These are phyloP conservation scores for Tritrichomonas musculus DNA, from an alignment of 208 protist genomes.

Conservation along the genomic window DNA sequence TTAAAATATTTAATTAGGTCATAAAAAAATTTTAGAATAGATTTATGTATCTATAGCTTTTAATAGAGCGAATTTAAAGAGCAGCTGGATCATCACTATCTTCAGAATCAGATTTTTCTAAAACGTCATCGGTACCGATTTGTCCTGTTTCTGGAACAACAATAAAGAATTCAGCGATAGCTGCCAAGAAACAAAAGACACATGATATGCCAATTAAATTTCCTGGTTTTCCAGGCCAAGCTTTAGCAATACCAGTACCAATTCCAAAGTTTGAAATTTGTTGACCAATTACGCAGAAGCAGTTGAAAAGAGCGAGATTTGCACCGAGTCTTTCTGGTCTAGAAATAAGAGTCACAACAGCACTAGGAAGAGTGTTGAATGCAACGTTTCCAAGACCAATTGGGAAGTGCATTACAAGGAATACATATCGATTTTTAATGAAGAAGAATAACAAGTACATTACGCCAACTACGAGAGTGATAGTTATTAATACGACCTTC, in stretches of 20 bases:
- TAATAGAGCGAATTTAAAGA: too few relatives aligned
- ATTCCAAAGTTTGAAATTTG: not conserved
- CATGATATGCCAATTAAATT: not conserved
- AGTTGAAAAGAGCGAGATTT: not conserved
- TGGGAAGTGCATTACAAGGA: not conserved
- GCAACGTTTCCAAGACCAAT: not conserved
- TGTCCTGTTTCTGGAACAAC: not conserved
- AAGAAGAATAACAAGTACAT: not conserved
- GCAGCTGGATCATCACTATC: too few relatives aligned
- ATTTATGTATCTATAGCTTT: too few relatives aligned
- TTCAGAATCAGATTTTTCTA: too few relatives aligned
- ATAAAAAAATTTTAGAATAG: too few relatives aligned
- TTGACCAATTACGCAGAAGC: not conserved
- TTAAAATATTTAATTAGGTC: too few relatives aligned
- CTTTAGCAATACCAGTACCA: not conserved
- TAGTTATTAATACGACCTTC: not conserved
- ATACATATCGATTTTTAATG: not conserved
- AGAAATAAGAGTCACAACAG: not conserved
- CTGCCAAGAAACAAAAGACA: not conserved
- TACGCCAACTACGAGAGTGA: not conserved
- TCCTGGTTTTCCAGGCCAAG: too few relatives aligned
- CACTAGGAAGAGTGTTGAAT: not conserved
- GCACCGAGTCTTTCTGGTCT: not conserved
- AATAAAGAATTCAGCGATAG: not conserved
- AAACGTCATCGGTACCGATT: too few relatives aligned